Evolutionary conservation across 306 rosid genomes (phyloP).

Genomic region (Purshia tridentata): DNA sequence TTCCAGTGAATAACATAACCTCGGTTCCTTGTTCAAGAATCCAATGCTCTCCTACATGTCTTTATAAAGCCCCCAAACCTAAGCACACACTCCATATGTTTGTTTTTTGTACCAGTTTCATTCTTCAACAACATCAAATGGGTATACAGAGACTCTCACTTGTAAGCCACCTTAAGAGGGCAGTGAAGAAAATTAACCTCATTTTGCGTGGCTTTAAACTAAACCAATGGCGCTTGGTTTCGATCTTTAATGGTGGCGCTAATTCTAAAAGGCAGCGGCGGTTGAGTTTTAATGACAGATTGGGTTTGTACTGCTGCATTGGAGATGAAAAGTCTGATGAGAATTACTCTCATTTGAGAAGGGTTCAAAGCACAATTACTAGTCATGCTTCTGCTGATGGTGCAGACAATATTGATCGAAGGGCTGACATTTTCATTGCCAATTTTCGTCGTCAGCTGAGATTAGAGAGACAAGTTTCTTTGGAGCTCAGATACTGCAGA

Average conservation of each 20-base stretch:
- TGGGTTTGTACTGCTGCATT: slow-evolving; percentile 28
- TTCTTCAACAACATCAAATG: slow-evolving; percentile 11
- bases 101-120: neutral
- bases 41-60: neutral
- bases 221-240: slow-evolving; percentile 2
- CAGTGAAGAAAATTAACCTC: slow-evolving; percentile 37
- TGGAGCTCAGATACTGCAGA: slow-evolving; percentile 36
- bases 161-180: slow-evolving; percentile 25
- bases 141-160: slow-evolving; percentile 2
- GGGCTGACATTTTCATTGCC: slow-evolving; percentile 61
- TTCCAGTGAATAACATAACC: neutral
- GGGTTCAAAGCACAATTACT: slow-evolving; percentile 25
- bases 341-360: neutral
- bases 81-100: too few species aligned
- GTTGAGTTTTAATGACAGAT: slow-evolving; percentile 30
- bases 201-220: slow-evolving; percentile 19
- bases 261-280: slow-evolving; percentile 24
- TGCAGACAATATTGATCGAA: slow-evolving; percentile 53
- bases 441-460: slow-evolving; percentile 49
- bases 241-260: slow-evolving; percentile 5
- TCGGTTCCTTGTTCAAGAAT: slow-evolving; percentile 20
- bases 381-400: neutral
- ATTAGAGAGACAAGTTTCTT: slow-evolving; percentile 52
- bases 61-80: slow-evolving; percentile 12
- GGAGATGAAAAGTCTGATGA: slow-evolving; percentile 31